A percentile compares a stretch with the other conserved stretches of the same genome.
Evolutionary conservation across 176 grass and related monocot species (phyloP).

Genomic region (Carex scoparia): DNA sequence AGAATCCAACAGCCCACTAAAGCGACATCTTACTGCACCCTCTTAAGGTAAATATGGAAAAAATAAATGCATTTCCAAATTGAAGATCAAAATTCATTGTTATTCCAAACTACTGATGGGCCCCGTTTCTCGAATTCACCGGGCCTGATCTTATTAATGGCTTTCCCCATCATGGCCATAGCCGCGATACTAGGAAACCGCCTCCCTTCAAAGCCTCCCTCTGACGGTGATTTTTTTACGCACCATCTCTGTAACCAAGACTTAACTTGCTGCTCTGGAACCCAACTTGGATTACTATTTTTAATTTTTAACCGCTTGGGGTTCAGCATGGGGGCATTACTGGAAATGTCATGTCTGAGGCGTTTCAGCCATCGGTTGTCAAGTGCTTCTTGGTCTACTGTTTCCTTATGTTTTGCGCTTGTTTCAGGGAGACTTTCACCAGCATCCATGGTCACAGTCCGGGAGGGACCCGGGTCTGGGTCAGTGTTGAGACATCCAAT

Average conservation of each 20-base stretch:
- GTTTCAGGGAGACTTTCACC: neutral
- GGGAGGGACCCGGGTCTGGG: neutral
- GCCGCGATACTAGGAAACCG: slow-evolving; percentile 71
- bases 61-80: neutral
- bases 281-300: neutral
- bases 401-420: neutral
- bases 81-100: slow-evolving; percentile 23
- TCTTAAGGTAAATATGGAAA: neutral
- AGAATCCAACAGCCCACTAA: neutral
- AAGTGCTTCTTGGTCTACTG: neutral
- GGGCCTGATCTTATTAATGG: slow-evolving; percentile 53
- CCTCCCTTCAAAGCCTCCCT: neutral
- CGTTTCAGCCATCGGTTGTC: slow-evolving; percentile 58
- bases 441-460: neutral
- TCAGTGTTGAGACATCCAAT: neutral
- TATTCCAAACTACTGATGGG: slow-evolving; percentile 59
- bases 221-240: neutral
- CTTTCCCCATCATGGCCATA: slow-evolving; percentile 86
- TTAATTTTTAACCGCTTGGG: slow-evolving; percentile 9
- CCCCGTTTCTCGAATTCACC: slow-evolving; percentile 50
- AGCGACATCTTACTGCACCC: neutral
- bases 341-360: slow-evolving; percentile 20
- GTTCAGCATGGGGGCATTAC: slow-evolving; percentile 29
- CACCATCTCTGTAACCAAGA: slow-evolving; percentile 66
- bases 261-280: slow-evolving; percentile 27